Evolutionary conservation across 2,329 filamentous ascomycete species (phyloP), one percentile per base, ranked within the genome.

Genomic region (Pseudogymnoascus sp.): DNA sequence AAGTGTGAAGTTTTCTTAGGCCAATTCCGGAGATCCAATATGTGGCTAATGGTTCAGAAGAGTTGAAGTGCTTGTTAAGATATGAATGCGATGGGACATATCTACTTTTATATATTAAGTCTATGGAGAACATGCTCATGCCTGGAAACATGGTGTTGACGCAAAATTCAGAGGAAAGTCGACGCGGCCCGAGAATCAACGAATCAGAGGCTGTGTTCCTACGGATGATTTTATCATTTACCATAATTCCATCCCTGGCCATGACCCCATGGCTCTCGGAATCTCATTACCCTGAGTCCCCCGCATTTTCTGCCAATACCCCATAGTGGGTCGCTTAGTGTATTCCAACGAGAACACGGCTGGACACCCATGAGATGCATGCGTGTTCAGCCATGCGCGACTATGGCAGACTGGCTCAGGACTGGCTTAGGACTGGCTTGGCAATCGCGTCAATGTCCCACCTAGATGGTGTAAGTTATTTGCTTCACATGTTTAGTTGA

Each of bases 1-100:
- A 59, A n/a, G 50, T n/a, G 50, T 36, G 23, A 59, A 21, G 14
- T 28, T 56, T 56, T 56, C 46, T 11, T n/a, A 14, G n/a, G 11
- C 21, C 21, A 53, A 53, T 53, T 21, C 18, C 12, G 46, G 28
- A 18, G 46, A 28, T 53, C 21, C 10, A 28, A 28, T 53, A 53
- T 31, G 4, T 28, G 23, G 28, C 21, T 12, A 59, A 31, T 28
- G 50, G 50, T 12, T 44, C 4, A 31, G 50, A 59, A 59, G 23
- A 31, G 50, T 16, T 59, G 50, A 59, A 59, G 23, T 59, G 50
- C 50, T 18, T 59, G 50, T 59, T 10, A 59, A 59, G 31, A 31
- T 10, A 59, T n/a, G 5, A 36, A 16, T 8, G 14, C 50, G 3
- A 23, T 59, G 12, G 50, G 50, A 23, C 7, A 59, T 59, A 16